A percentile compares a stretch with the other conserved stretches of the same genome.
phyloP scores from a whole-genome alignment of 305 asterid genomes.

The Solanum hybrid region DNA sequence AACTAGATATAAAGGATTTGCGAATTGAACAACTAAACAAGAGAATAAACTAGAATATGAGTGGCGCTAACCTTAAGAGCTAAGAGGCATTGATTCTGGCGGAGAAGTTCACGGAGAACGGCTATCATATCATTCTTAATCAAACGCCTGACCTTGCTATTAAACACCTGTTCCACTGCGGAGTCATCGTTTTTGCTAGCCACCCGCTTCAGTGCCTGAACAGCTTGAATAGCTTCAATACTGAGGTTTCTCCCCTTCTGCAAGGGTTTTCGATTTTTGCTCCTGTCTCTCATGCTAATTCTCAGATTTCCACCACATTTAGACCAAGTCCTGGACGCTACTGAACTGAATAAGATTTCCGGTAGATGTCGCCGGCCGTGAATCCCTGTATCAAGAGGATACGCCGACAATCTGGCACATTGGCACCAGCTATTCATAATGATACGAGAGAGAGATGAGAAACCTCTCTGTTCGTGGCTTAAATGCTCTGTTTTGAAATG shows the following conservation, averaged over 20 bases:
- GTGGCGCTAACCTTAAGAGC: slow-evolving; percentile 40
- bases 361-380: not conserved
- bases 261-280: slow-evolving; percentile 62
- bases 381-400: not conserved
- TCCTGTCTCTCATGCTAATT: slow-evolving; percentile 47
- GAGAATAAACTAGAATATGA: not conserved
- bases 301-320: not conserved
- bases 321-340: not conserved
- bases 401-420: not conserved
- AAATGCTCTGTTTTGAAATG: not conserved
- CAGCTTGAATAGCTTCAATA: slow-evolving; percentile 59
- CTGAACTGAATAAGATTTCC: not conserved
- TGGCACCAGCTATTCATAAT: not conserved
- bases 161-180: slow-evolving; percentile 25
- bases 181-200: slow-evolving; percentile 5
- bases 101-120: slow-evolving; percentile 62
- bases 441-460: not conserved
- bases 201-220: slow-evolving; percentile 50
- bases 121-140: slow-evolving; percentile 60
- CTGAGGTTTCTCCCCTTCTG: slow-evolving; percentile 57
- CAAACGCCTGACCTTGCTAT: slow-evolving; percentile 41
- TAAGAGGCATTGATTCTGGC: slow-evolving; percentile 50
- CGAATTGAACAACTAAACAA: not conserved
- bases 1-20: not conserved
- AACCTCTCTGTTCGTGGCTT: not conserved